phyloP scores from a whole-genome alignment of 2,329 filamentous ascomycete species.

The Diaporthe australafricana region DNA sequence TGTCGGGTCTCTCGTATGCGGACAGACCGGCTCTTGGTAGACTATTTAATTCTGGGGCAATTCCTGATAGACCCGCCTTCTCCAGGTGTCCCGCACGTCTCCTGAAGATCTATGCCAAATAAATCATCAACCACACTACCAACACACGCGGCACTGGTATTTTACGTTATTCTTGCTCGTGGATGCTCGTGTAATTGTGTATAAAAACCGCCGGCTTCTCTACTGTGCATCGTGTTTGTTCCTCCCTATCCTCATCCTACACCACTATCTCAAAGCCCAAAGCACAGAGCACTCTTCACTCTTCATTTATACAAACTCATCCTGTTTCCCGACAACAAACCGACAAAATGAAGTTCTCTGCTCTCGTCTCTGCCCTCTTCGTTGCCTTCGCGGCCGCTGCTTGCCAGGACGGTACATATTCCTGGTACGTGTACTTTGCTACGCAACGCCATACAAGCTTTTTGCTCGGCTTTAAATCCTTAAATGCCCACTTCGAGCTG shows the following conservation, averaged over 20 bases:
- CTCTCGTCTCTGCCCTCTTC: constrained; percentile 23
- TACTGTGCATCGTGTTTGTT: neutral
- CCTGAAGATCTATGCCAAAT: constrained; percentile 28
- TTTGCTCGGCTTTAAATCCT: neutral
- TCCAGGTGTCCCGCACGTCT: constrained; percentile 13
- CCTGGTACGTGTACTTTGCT: neutral
- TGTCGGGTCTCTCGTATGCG: neutral
- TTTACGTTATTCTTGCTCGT: neutral
- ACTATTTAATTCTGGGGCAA: constrained; percentile 15
- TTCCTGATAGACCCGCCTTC: constrained; percentile 15
- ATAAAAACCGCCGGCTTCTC: neutral
- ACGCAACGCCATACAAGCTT: neutral
- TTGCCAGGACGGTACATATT: constrained; percentile 10
- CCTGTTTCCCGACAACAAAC: neutral
- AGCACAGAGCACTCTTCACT: neutral
- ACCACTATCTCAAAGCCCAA: neutral
- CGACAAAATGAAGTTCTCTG: constrained; percentile 27
- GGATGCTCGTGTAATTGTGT: neutral
- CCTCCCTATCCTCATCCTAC: constrained; percentile 4
- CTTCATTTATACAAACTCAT: neutral
- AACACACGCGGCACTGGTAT: neutral
- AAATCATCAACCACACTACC: neutral
- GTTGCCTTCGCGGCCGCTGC: constrained; percentile 24
- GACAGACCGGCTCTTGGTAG: neutral
- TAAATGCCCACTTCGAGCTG: too few species aligned